Evolutionary conservation across 2,329 filamentous ascomycete species (phyloP).

Genomic region (Colletotrichum lupini): DNA sequence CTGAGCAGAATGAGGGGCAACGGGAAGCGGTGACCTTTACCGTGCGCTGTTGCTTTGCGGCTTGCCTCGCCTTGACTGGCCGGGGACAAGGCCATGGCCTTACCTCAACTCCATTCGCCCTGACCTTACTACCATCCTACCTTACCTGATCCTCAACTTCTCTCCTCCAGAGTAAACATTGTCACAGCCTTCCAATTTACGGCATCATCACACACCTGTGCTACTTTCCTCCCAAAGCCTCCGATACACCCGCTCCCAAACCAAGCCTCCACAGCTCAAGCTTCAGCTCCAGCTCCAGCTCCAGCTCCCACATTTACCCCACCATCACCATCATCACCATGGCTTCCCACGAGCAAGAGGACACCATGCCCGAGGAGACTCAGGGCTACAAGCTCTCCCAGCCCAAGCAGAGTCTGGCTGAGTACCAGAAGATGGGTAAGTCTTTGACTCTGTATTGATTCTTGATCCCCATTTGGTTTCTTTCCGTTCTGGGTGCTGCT

Average conservation of each 20-base stretch:
- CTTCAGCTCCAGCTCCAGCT: not conserved
- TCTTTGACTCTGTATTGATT: conserved; percentile 37
- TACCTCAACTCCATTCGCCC: not conserved
- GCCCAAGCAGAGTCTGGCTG: conserved; percentile 94
- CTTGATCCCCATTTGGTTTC: not conserved
- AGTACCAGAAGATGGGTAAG: conserved; percentile 94
- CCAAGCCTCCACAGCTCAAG: not conserved
- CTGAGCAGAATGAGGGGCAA: conserved; percentile 28
- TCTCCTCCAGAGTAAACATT: conserved; percentile 32
- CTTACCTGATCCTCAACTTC: conserved; percentile 23
- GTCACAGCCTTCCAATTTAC: conserved; percentile 13
- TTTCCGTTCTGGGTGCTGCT: not conserved
- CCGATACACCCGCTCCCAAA: not conserved
- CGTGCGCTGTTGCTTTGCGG: not conserved
- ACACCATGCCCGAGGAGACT: conserved; percentile 87
- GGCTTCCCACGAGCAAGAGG: conserved; percentile 76
- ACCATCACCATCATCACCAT: conserved; percentile 56
- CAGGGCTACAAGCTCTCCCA: conserved; percentile 98
- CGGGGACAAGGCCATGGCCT: not conserved
- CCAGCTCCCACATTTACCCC: conserved; percentile 21
- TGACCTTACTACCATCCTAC: not conserved
- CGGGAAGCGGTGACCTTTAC: conserved; percentile 30
- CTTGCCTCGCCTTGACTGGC: not conserved
- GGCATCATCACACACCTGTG: conserved; percentile 6
- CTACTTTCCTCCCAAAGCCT: not conserved